Percentiles rank a stretch among this genome's conserved stretches.
Evolutionary conservation across 306 rosid genomes (phyloP).

Genomic region (Purshia tridentata): DNA sequence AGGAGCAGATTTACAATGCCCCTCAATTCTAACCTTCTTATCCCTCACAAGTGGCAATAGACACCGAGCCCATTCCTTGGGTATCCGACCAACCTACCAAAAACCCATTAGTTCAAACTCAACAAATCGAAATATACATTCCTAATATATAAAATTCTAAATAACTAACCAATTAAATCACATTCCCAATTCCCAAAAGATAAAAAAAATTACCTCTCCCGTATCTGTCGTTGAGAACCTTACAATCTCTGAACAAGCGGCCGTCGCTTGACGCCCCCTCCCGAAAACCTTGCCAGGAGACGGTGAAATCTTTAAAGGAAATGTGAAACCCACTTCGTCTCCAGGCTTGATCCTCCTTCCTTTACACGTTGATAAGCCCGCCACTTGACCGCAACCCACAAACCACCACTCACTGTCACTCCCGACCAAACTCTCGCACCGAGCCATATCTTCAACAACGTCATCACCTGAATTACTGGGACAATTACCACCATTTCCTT

Average conservation of each 20-base stretch:
- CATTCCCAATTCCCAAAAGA: background rate
- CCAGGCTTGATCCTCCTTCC: constrained; percentile 67
- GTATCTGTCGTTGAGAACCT: constrained; percentile 65
- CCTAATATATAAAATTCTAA: background rate
- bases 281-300: constrained; percentile 66
- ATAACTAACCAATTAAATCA: background rate
- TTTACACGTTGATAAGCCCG: constrained; percentile 79
- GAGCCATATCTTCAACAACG: constrained; percentile 20
- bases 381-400: constrained; percentile 57
- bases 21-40: constrained; percentile 64
- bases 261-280: constrained; percentile 46
- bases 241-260: constrained; percentile 73
- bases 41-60: constrained; percentile 82
- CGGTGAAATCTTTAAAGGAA: constrained; percentile 50
- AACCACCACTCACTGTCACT: constrained; percentile 73
- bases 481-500: constrained; percentile 23
- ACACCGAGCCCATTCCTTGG: constrained; percentile 95
- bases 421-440: constrained; percentile 26
- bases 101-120: constrained; percentile 27
- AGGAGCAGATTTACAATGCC: constrained; percentile 69
- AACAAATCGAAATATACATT: background rate
- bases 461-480: constrained; percentile 24
- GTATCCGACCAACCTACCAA: constrained; percentile 88
- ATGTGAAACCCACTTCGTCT: constrained; percentile 66
- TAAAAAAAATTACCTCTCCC: constrained; percentile 71